These are phyloP conservation scores for Magnusiomyces clavatus DNA, from an alignment of 1,139 yeast genomes.

Conservation along the genomic window DNA sequence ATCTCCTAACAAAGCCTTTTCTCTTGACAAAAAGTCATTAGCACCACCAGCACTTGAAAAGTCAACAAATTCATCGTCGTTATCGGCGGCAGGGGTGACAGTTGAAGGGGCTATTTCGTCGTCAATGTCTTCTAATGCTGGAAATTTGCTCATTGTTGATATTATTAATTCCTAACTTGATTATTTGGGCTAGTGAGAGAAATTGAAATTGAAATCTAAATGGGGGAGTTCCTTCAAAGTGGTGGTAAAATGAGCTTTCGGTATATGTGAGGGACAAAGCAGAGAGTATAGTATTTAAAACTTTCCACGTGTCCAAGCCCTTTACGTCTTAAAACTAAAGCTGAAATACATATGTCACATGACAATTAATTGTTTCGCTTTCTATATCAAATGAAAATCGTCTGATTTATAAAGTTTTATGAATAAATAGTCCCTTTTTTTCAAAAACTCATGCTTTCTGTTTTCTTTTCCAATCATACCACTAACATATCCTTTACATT, in stretches of 20 bases:
- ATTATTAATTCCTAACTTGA: neutral
- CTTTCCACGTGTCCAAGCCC: too few relatives aligned
- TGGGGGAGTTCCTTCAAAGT: too few relatives aligned
- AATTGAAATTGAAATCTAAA: too few relatives aligned
- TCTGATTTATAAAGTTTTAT: neutral
- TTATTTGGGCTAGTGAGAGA: too few relatives aligned
- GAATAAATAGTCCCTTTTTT: neutral
- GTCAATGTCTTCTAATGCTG: slow-evolving; percentile 57
- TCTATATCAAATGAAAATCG: neutral
- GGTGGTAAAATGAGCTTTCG: too few relatives aligned
- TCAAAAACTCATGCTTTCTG: neutral
- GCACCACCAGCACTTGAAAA: slow-evolving; percentile 29
- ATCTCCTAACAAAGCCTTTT: slow-evolving; percentile 75
- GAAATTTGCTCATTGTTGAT: slow-evolving; percentile 68
- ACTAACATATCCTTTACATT: neutral
- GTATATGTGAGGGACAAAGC: too few relatives aligned
- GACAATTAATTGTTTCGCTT: too few relatives aligned
- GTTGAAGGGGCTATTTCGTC: slow-evolving; percentile 19
- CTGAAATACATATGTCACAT: too few relatives aligned
- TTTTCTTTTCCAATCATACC: neutral
- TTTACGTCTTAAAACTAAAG: too few relatives aligned
- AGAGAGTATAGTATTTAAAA: too few relatives aligned
- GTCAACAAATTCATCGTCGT: slow-evolving; percentile 33
- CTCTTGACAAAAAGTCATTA: slow-evolving; percentile 73
- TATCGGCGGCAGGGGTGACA: slow-evolving; percentile 13